Evolutionary conservation across 2,329 filamentous ascomycete species (phyloP), one percentile per base, ranked within the genome.

Genomic region (Fusarium newnesense): DNA sequence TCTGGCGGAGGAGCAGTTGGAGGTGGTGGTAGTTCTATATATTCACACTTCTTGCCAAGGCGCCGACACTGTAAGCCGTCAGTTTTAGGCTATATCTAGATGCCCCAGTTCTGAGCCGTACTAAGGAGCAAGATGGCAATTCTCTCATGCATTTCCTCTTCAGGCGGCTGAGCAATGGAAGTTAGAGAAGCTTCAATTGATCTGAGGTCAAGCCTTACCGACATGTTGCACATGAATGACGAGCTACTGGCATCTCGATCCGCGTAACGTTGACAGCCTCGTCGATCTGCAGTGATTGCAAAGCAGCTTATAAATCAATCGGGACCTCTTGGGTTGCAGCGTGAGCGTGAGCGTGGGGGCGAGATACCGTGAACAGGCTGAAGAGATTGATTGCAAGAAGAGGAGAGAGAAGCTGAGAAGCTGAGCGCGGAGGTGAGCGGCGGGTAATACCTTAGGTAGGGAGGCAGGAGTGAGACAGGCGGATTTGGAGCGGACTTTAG

Each of bases 141-240:
- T 62, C 60, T 39, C 28, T 62, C 40, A n/a, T 62, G n/a, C 60
- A 62, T n/a, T 46, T 62, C 15, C 60, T 62, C 28, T 62, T 62
- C 8, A 62, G 52, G 24, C 60, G 60, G 18, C 60, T 62, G 18
- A 19, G n/a, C 30, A 46, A 24, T 24, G 24, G 24, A 24, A n/a
- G 40, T 62, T 18, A 62, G 32, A 39, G 34, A 36, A 13, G 52
- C 12, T 26, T 28, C 28, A 11, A 32, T 18, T 12, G 32, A 15
- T 34, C 9, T 7, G 37, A 39, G 40, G 13, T 37, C 7, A n/a
- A 34, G 36, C 2, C 60, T 39, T 19, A 60, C 60, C 60, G 60
- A 36, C 53, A 63, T 34, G 52, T 43, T 46, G 26, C 34, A 28
- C 60, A 63, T 18, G 60, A 47, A 60, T 63, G 53, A 13, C 52